These are phyloP conservation scores for Boeremia exigua DNA, from an alignment of 2,329 filamentous ascomycete genomes.

Conservation along the genomic window DNA sequence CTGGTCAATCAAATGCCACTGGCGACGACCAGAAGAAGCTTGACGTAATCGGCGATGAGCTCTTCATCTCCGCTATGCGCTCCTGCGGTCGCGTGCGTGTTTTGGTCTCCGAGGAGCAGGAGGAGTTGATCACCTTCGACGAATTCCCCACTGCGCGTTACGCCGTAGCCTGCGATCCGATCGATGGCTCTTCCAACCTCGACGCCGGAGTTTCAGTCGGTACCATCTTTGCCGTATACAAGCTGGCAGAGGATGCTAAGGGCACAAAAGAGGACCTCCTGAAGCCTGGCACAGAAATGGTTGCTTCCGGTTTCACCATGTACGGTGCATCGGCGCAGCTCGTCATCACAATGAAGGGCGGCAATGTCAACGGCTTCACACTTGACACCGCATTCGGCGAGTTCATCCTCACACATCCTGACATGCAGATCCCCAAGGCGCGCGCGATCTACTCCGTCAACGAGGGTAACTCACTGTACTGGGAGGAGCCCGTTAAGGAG, in stretches of 20 bases:
- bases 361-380: slow-evolving; percentile 95
- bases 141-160: slow-evolving; percentile 79
- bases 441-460: slow-evolving; percentile 96
- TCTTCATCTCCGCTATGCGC: slow-evolving; percentile 95
- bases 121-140: slow-evolving; percentile 86
- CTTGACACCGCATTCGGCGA: slow-evolving; percentile 95
- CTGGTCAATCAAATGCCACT: slow-evolving; percentile 91
- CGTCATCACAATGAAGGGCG: slow-evolving; percentile 94
- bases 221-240: slow-evolving; percentile 95
- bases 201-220: slow-evolving; percentile 97
- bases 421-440: slow-evolving; percentile 84
- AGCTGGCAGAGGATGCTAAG: slow-evolving; percentile 76
- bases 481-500: slow-evolving; percentile 83
- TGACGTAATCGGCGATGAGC: slow-evolving; percentile 97
- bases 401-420: slow-evolving; percentile 96
- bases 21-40: slow-evolving; percentile 99
- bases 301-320: slow-evolving; percentile 99
- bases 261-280: slow-evolving; percentile 86
- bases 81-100: slow-evolving; percentile 89
- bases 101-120: slow-evolving; percentile 97
- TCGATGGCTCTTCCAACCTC: slow-evolving; percentile 96
- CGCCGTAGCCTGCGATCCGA: slow-evolving; percentile 95
- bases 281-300: slow-evolving; percentile 85
- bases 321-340: slow-evolving; percentile 96
- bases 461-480: slow-evolving; percentile 97